A percentile compares a stretch with the other conserved stretches of the same genome.
Conservation (phyloP, 768 basidiomycete species). For the Dentipellis sp. region DNA sequence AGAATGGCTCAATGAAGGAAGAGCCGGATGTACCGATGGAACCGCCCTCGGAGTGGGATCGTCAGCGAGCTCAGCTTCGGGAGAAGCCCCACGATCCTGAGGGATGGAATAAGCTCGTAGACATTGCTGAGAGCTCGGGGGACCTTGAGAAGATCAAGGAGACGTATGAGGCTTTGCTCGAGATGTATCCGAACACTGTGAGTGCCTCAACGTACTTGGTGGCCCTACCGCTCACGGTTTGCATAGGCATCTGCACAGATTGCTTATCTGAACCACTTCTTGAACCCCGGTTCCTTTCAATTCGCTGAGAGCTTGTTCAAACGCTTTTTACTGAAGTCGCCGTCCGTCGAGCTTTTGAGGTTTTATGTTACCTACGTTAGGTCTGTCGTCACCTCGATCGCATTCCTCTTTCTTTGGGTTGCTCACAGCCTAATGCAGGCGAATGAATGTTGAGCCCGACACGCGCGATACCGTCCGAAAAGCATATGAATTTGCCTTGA, state of each 20-base stretch:
- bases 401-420: neutral
- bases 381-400: slow-evolving; percentile 10
- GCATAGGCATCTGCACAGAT: slow-evolving; percentile 73
- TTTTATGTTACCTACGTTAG: slow-evolving; percentile 93
- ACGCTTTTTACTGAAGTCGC: slow-evolving; percentile 74
- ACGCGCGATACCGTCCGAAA: slow-evolving; percentile 74
- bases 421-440: slow-evolving; percentile 30
- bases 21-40: slow-evolving; percentile 7
- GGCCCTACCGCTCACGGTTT: slow-evolving; percentile 13
- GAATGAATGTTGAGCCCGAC: slow-evolving; percentile 54
- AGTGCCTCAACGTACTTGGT: slow-evolving; percentile 27
- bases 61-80: slow-evolving; percentile 47
- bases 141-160: slow-evolving; percentile 75
- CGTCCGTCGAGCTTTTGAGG: slow-evolving; percentile 86
- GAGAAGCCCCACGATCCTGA: slow-evolving; percentile 71
- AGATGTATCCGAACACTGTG: slow-evolving; percentile 89
- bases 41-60: slow-evolving; percentile 60
- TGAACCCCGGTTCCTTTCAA: slow-evolving; percentile 55
- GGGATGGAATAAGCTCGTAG: slow-evolving; percentile 69
- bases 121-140: slow-evolving; percentile 64
- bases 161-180: slow-evolving; percentile 75
- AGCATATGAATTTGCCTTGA: slow-evolving; percentile 90
- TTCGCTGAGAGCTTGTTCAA: slow-evolving; percentile 87
- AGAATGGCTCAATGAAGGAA: slow-evolving; percentile 5
- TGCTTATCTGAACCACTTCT: slow-evolving; percentile 71